A percentile compares a stretch with the other conserved stretches of the same genome.
These are phyloP conservation scores for Malbranchea zuffiana DNA, from an alignment of 2,329 filamentous ascomycete genomes.

Conservation along the genomic window DNA sequence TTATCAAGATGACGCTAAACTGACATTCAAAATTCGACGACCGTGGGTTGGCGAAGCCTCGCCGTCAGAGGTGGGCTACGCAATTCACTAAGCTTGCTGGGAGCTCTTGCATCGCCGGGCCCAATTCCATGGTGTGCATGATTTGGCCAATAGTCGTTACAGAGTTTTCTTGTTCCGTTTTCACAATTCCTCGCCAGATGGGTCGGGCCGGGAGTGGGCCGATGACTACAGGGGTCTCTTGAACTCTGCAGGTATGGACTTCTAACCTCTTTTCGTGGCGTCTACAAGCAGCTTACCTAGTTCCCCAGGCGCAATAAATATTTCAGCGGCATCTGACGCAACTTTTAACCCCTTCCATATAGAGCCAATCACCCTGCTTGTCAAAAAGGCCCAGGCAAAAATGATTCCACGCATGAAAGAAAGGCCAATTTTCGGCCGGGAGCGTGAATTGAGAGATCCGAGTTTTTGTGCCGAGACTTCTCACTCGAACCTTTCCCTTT, in stretches of 20 bases:
- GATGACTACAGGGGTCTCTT: slow-evolving; percentile 2
- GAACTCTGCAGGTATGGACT: neutral
- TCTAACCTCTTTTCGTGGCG: too few relatives aligned
- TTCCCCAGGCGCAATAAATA: neutral
- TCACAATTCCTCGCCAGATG: slow-evolving; percentile 2
- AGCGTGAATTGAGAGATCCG: neutral
- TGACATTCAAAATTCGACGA: neutral
- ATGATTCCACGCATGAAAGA: neutral
- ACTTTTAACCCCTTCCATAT: slow-evolving; percentile 3
- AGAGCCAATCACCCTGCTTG: neutral
- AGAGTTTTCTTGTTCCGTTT: slow-evolving; percentile 3
- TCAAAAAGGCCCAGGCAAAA: slow-evolving; percentile 2
- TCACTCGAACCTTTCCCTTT: neutral
- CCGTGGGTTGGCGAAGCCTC: too few relatives aligned
- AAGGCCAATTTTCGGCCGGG: slow-evolving; percentile 5
- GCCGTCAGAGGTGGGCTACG: neutral
- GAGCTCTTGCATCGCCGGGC: neutral
- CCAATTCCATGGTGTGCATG: neutral
- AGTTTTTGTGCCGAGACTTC: neutral
- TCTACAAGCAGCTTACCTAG: neutral
- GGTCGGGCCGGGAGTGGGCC: neutral
- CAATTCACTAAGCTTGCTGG: slow-evolving; percentile 5
- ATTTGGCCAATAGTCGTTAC: neutral
- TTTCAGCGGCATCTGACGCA: neutral
- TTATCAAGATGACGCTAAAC: slow-evolving; percentile 1